A percentile compares a stretch with the other conserved stretches of the same genome.
phyloP scores from a whole-genome alignment of 441 rosid genomes.

The Gossypium gossypioides region DNA sequence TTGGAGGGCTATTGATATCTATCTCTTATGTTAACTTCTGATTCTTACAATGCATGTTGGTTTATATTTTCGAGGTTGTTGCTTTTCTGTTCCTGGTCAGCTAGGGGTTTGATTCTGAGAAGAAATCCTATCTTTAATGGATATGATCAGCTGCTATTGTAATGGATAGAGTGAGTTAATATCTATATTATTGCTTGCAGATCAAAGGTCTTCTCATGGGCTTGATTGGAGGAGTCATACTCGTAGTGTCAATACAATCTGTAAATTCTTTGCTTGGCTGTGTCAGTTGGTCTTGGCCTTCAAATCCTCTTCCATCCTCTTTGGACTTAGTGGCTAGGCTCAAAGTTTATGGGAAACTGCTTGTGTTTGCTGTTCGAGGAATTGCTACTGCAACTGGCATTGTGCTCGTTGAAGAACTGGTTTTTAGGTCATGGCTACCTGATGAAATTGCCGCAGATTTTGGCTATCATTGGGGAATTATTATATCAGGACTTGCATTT shows the following conservation, averaged over 20 bases:
- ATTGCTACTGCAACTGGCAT: slow-evolving; percentile 50
- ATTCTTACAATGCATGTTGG: not conserved
- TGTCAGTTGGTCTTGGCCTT: slow-evolving; percentile 52
- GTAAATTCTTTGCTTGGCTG: slow-evolving; percentile 56
- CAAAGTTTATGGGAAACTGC: slow-evolving; percentile 32
- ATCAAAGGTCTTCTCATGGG: slow-evolving; percentile 47
- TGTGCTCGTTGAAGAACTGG: slow-evolving; percentile 75
- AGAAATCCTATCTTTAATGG: not conserved
- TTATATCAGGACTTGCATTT: slow-evolving; percentile 68
- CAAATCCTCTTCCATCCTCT: slow-evolving; percentile 37
- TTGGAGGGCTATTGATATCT: not conserved
- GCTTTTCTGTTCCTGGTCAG: not conserved
- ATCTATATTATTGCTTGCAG: slow-evolving; percentile 38
- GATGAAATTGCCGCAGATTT: slow-evolving; percentile 71
- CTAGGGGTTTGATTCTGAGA: not conserved
- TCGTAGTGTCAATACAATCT: slow-evolving; percentile 53
- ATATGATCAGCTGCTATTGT: not conserved
- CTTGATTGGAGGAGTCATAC: slow-evolving; percentile 58
- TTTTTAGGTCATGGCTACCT: slow-evolving; percentile 85
- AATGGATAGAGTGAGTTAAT: slow-evolving; percentile 1
- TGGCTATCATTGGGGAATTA: slow-evolving; percentile 68
- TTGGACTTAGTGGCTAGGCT: slow-evolving; percentile 34
- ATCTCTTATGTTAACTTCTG: not conserved
- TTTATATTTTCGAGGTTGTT: not conserved
- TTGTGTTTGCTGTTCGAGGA: slow-evolving; percentile 45